Evolutionary conservation across 345 rosid species (phyloP), one percentile per base, ranked within the genome.

Genomic region (Heritiera littoralis): DNA sequence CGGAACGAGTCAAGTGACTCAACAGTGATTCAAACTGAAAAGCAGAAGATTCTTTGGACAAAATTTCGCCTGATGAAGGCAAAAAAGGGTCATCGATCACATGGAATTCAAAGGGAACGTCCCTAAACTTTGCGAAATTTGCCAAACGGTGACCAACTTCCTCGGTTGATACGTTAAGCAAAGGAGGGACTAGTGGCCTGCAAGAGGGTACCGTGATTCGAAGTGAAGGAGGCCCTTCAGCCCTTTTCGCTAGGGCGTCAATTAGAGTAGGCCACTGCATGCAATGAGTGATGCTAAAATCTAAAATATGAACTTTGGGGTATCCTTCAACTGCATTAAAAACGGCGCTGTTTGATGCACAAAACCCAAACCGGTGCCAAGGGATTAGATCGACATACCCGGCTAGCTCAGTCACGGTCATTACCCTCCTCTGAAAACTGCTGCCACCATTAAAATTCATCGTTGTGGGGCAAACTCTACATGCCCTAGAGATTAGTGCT

Each of bases 191-290:
- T 0, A 51, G 82, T 11, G 92, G 95, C 80, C 91, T 70, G 32
- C 28, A 65, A 20, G 83, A 83, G 5, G 93, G 95, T 17, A 91
- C 88, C 1, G 93, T 87, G 72, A 91, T 87, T 79, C 87, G 85
- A 60, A 91, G 81, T 2, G 88, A 87, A 38, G 95, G 93, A 45
- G 95, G 90, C 15, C 95, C 92, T 81, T 91, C 87, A 0, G 91
- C 85, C 58, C 92, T 81, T 77, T 86, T 91, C 32, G 92, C 93
- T 64, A 89, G 82, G 64, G 89, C 89, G 60, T 89, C 93, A 15
- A 91, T 89, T 23, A 91, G 87, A 2, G 93, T 91, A 45, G 95
- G 95, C 92, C 93, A 91, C 67, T 91, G 95, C 92, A 91, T 90
- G 80, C 95, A 89, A 51, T 89, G 84, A 61, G 92, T 87, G 81